Conservation (phyloP, 2,329 filamentous ascomycete genomes). For the Claviceps pazoutovae region DNA sequence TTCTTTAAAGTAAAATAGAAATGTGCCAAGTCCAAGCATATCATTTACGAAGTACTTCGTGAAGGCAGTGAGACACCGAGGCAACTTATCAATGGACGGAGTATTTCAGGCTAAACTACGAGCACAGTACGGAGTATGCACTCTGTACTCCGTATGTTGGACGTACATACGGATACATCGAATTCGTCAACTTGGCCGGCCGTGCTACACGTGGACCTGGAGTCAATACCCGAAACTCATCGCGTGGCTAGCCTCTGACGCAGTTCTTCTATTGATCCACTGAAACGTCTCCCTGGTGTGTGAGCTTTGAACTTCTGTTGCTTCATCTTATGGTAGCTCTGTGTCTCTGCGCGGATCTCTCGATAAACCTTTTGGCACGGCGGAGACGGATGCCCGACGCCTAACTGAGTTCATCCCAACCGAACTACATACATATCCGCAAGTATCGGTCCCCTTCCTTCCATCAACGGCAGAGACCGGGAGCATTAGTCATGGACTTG, state of each 20-base stretch:
- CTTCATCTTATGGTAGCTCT: neutral
- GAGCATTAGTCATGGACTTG: neutral
- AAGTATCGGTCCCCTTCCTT: neutral
- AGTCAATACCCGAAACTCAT: neutral
- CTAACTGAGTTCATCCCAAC: constrained; percentile 1
- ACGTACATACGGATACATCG: neutral
- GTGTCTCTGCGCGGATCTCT: neutral
- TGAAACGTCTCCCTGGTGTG: neutral
- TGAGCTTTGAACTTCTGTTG: neutral
- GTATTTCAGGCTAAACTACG: neutral
- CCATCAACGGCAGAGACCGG: neutral
- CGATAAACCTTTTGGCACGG: neutral
- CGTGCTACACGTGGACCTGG: neutral
- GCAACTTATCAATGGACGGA: neutral
- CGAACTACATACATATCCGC: neutral
- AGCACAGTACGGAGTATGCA: neutral
- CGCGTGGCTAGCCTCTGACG: neutral
- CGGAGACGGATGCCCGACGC: neutral
- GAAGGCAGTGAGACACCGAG: neutral
- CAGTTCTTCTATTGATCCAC: neutral
- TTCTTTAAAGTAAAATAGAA: neutral
- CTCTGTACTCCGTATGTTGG: neutral
- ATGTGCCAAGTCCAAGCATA: neutral
- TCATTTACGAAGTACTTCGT: neutral
- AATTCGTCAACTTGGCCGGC: neutral